These are phyloP conservation scores for Nitzschia sp. DNA, from an alignment of 108 stramenopile species.

Conservation along the genomic window DNA sequence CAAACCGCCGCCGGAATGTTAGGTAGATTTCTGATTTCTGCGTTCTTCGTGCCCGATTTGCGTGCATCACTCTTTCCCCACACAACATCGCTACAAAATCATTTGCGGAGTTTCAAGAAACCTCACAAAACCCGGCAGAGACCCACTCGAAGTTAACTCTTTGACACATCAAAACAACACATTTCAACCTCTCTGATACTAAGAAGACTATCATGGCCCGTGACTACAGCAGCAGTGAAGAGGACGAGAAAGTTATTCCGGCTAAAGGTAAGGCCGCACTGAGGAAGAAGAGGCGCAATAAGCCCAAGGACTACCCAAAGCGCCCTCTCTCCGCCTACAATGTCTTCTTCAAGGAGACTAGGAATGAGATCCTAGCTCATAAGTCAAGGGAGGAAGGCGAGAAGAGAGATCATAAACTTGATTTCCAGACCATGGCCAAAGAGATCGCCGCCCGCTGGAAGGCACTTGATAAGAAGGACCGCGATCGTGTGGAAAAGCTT, in stretches of 20 bases:
- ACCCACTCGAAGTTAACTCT: no score
- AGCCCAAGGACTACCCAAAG: constrained; percentile 27
- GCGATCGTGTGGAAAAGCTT: constrained; percentile 14
- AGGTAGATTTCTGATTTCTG: no score
- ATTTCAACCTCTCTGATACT: not conserved
- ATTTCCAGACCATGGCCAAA: constrained; percentile 29
- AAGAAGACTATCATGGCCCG: not conserved
- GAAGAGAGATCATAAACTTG: constrained; percentile 36
- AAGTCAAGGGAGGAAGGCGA: not conserved
- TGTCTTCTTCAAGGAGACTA: constrained; percentile 31
- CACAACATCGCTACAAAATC: no score
- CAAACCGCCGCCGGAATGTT: no score
- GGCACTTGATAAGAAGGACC: not conserved
- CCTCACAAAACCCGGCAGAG: no score
- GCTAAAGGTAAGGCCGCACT: constrained; percentile 1
- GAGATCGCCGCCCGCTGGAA: constrained; percentile 24
- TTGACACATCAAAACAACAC: not conserved
- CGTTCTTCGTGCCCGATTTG: no score
- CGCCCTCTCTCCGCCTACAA: constrained; percentile 32
- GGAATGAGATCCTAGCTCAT: constrained; percentile 3
- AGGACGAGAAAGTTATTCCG: not conserved
- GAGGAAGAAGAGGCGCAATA: constrained; percentile 3
- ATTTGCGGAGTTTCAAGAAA: no score
- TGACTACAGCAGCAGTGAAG: constrained; percentile 1
- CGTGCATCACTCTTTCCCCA: no score